Evolutionary conservation across 2,329 filamentous ascomycete genomes (phyloP).

Genomic region (Dryadomyces sulphureus): DNA sequence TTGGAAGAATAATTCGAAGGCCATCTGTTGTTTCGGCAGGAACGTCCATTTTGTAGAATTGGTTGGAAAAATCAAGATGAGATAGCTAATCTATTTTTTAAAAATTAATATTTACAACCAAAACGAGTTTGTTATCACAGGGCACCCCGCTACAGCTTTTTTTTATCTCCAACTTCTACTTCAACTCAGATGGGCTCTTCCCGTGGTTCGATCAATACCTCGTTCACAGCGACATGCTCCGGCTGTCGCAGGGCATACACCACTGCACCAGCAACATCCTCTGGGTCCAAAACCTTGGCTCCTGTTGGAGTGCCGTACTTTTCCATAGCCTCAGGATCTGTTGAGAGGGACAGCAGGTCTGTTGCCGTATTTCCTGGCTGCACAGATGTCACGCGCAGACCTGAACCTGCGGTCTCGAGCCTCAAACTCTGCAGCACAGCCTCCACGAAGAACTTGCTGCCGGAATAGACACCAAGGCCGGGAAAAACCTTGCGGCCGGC

Average conservation of each 20-base stretch:
- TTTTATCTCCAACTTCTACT: no score
- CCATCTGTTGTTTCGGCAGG: no score
- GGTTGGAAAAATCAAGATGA: no score
- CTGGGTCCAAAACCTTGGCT: constrained; percentile 57
- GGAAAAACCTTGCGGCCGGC: constrained; percentile 73
- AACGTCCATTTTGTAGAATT: no score
- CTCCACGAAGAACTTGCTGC: constrained; percentile 75
- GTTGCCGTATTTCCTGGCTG: constrained; percentile 69
- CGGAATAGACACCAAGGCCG: constrained; percentile 68
- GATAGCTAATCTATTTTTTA: no score
- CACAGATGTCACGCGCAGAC: constrained; percentile 57
- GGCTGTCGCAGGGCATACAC: constrained; percentile 63
- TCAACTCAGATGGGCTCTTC: constrained; percentile 52
- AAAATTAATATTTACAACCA: no score
- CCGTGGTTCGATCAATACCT: constrained; percentile 63
- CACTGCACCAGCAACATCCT: constrained; percentile 59
- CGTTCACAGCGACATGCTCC: constrained; percentile 63
- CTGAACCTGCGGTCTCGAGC: constrained; percentile 60
- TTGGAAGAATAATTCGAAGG: no score
- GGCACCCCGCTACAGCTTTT: no score
- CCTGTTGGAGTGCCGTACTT: constrained; percentile 64
- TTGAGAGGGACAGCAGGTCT: constrained; percentile 59
- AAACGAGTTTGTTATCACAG: no score
- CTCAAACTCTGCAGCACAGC: constrained; percentile 62
- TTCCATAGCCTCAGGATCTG: constrained; percentile 61